Evolutionary conservation across 345 rosid species (phyloP), one percentile per base, ranked within the genome.

Genomic region (Atalantia buxifolia): DNA sequence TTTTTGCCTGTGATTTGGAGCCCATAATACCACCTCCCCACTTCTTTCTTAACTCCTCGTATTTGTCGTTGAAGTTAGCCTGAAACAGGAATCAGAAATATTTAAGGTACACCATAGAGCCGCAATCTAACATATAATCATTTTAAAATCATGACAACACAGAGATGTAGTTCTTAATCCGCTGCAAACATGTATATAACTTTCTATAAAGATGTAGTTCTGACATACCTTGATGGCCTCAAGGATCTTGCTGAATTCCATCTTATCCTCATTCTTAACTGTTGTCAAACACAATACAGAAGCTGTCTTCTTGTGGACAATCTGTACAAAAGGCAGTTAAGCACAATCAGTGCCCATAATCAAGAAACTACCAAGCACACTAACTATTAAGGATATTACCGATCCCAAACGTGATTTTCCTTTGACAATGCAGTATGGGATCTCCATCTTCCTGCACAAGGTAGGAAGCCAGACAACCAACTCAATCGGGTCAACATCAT

Each of bases 21-120:
- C 96, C 94, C 96, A 92, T 92, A 22, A 92, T 87, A 13, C 96
- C 96, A 67, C 97, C 97, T 33, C 97, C 97, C 97, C 97, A 90
- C 79, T 87, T 92, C 92, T 92, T 92, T 48, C 94, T 87, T 81
- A 85, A 80, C 86, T 92, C 97, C 9, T 92, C 96, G 25, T 76
- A 92, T 86, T 92, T 92, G 87, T 90, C 92, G 4, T 90, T 89
- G 79, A 92, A 92, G 89, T 89, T 90, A 0, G 95, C 95, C 95
- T 91, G 74, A 45, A 33, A 60, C 8, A 59, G 31, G 22, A 57
- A 10, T 21, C 18, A n/a, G 1, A 80, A 78, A 42, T 71, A 81
- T 59, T 76, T 33, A 16, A 14, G 4, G 66, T 28, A n/a, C 4
- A 67, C 7, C 42, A 57, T 66, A 35, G 21, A 13, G 2, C 59